Conservation (phyloP, 1,284 basidiomycete genomes). For the Trametes hirsuta region DNA sequence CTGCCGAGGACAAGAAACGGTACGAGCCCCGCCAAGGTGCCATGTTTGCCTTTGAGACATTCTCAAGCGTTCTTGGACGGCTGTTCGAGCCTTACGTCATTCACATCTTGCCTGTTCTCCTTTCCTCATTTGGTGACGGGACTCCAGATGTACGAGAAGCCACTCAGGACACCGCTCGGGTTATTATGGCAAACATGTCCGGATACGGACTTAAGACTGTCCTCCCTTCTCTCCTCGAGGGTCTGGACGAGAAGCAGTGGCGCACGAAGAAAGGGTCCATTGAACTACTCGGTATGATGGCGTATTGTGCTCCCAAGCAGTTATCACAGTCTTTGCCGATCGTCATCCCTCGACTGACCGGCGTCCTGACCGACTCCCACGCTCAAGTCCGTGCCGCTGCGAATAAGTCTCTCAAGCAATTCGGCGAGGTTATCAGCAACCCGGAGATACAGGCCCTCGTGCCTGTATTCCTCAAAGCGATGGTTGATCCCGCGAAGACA, state of each 20-base stretch:
- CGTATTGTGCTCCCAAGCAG: slow-evolving; percentile 96
- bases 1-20: slow-evolving; percentile 89
- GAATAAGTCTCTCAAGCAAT: slow-evolving; percentile 96
- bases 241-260: slow-evolving; percentile 99
- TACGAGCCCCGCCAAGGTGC: slow-evolving; percentile 91
- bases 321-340: slow-evolving; percentile 95
- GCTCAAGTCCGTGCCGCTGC: slow-evolving; percentile 94
- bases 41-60: slow-evolving; percentile 94
- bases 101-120: slow-evolving; percentile 83
- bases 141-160: slow-evolving; percentile 93
- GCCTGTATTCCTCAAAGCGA: slow-evolving; percentile 91
- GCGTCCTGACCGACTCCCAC: slow-evolving; percentile 96
- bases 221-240: slow-evolving; percentile 87
- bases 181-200: slow-evolving; percentile 96
- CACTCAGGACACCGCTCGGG: slow-evolving; percentile 89
- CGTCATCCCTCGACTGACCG: slow-evolving; percentile 94
- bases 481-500: slow-evolving; percentile 96
- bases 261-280: slow-evolving; percentile 98
- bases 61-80: slow-evolving; percentile 85
- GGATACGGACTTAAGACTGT: slow-evolving; percentile 97
- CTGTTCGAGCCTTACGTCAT: slow-evolving; percentile 96
- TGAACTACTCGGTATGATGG: slow-evolving; percentile 98
- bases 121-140: slow-evolving; percentile 90
- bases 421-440: slow-evolving; percentile 95
- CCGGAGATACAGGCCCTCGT: slow-evolving; percentile 95